These are phyloP conservation scores for Oenanthe javanica DNA, from an alignment of 140 eudicot species.

Conservation along the genomic window DNA sequence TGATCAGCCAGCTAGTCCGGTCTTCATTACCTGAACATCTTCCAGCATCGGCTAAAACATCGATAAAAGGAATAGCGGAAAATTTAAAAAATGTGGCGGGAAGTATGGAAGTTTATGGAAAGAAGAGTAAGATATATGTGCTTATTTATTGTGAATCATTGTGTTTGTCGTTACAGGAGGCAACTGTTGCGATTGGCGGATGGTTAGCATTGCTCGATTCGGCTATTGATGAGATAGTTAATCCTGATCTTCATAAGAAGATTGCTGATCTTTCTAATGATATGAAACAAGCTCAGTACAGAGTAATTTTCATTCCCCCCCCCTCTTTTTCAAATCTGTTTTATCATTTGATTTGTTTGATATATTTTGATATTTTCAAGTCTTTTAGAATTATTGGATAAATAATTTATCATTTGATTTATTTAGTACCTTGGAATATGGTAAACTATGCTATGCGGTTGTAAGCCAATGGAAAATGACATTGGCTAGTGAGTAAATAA, in stretches of 20 bases:
- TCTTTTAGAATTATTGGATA: neutral
- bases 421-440: too few species aligned
- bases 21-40: constrained; percentile 11
- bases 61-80: constrained; percentile 28
- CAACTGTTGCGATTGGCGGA: constrained; percentile 29
- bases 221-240: neutral
- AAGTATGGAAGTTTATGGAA: constrained; percentile 15
- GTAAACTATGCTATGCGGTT: too few species aligned
- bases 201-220: constrained; percentile 35
- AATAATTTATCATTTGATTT: too few species aligned
- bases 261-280: constrained; percentile 34
- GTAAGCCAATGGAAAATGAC: too few species aligned
- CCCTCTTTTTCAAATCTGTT: neutral
- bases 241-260: constrained; percentile 30
- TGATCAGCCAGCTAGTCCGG: constrained; percentile 19
- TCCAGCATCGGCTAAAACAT: constrained; percentile 23
- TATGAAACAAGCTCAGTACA: constrained; percentile 39
- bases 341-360: neutral
- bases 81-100: constrained; percentile 19
- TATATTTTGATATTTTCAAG: neutral
- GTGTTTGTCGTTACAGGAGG: constrained; percentile 20
- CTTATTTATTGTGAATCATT: constrained; percentile 25
- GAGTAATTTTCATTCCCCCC: constrained; percentile 9
- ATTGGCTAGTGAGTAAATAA: too few species aligned
- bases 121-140: constrained; percentile 29